phyloP scores from a whole-genome alignment of 306 rosid genomes.

The Lotus japonicus region DNA sequence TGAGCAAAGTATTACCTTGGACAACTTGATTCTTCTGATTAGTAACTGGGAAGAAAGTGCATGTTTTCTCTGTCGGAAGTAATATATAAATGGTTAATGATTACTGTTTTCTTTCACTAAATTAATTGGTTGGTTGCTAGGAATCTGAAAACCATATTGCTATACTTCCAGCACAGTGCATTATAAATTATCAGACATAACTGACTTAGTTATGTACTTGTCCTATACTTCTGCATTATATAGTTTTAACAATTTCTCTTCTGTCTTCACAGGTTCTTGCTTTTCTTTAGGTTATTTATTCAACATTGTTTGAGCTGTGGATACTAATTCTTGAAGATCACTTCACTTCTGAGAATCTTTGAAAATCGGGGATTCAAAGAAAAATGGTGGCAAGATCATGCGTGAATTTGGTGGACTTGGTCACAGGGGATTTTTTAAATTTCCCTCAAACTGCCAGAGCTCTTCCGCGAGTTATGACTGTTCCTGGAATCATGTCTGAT shows the following conservation, averaged over 20 bases:
- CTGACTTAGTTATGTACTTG: not conserved
- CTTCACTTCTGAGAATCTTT: not conserved
- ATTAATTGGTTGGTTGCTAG: not conserved
- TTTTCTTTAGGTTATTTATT: not conserved
- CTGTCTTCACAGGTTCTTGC: conserved; percentile 24
- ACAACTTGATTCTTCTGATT: conserved; percentile 3
- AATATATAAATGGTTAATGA: not conserved
- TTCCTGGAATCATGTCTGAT: conserved; percentile 45
- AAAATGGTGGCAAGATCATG: conserved; percentile 57
- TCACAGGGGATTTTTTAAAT: conserved; percentile 51
- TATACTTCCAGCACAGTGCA: not conserved
- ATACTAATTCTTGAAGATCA: not conserved
- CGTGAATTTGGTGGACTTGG: conserved; percentile 54
- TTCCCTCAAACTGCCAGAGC: conserved; percentile 49
- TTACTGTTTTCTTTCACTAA: not conserved
- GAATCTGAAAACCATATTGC: not conserved
- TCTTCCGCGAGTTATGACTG: conserved; percentile 50
- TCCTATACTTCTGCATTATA: not conserved
- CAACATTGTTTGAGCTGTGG: not conserved
- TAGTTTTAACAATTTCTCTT: conserved; percentile 13
- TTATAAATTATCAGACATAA: not conserved
- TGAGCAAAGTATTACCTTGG: not conserved
- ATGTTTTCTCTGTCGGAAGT: not conserved
- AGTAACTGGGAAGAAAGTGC: not conserved
- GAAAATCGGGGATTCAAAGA: conserved; percentile 9